Conservation (phyloP, 2,329 filamentous ascomycete genomes). For the Epichloe baconii region DNA sequence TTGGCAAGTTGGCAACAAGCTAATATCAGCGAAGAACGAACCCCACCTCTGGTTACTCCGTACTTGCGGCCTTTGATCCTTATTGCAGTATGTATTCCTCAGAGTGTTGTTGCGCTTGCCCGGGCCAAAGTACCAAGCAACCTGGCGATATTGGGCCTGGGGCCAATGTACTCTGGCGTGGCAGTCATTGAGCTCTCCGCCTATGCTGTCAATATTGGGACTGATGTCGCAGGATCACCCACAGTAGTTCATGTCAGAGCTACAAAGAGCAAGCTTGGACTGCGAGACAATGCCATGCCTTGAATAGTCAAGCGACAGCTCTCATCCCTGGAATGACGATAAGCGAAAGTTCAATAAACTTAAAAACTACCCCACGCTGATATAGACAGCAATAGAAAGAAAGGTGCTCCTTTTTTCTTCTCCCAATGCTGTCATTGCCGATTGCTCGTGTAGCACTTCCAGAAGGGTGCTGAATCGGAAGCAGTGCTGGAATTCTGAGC, state of each 20-base stretch:
- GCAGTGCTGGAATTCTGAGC: background rate
- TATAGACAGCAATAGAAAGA: background rate
- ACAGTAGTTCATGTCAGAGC: background rate
- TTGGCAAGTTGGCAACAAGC: too few relatives aligned
- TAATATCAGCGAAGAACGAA: too few relatives aligned
- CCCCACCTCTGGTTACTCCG: too few relatives aligned
- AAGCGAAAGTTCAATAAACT: background rate
- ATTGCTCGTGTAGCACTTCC: background rate
- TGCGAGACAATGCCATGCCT: background rate
- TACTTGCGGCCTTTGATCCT: too few relatives aligned
- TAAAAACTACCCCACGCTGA: background rate
- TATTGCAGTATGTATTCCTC: too few relatives aligned
- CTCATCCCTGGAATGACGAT: background rate
- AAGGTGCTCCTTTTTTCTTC: too few relatives aligned
- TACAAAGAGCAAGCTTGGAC: slow-evolving; percentile 4
- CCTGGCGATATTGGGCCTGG: too few relatives aligned
- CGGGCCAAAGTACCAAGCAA: too few relatives aligned
- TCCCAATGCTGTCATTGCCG: background rate
- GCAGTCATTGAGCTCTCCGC: too few relatives aligned
- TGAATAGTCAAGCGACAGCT: background rate
- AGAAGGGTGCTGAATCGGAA: background rate
- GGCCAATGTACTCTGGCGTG: too few relatives aligned
- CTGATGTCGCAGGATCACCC: background rate
- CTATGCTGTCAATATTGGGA: background rate
- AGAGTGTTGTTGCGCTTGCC: too few relatives aligned